Evolutionary conservation across 768 basidiomycete genomes (phyloP).

Genomic region (Solioccasus polychromus): DNA sequence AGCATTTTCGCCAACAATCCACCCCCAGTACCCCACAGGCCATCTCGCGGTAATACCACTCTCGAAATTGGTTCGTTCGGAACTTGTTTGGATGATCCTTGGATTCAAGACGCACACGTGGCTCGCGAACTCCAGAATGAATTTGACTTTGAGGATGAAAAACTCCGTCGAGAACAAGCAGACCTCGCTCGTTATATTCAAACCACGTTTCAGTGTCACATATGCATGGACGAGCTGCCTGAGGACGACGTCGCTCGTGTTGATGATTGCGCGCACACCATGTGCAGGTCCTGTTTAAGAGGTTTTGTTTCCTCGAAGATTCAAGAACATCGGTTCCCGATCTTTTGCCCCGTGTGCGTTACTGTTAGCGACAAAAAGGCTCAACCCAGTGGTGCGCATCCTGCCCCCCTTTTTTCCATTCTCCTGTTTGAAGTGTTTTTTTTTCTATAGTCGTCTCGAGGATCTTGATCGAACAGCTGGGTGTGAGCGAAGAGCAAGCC

Average conservation of each 20-base stretch:
- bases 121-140: constrained; percentile 34
- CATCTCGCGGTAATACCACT: constrained; percentile 10
- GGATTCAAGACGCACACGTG: constrained; percentile 6
- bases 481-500: constrained; percentile 43
- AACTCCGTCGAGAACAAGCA: constrained; percentile 34
- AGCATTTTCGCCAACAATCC: constrained; percentile 28
- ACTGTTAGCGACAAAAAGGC: constrained; percentile 17
- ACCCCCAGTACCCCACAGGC: constrained; percentile 20
- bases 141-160: constrained; percentile 41
- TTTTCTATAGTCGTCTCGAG: constrained; percentile 36
- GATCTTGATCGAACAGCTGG: constrained; percentile 41
- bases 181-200: constrained; percentile 31
- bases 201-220: constrained; percentile 45
- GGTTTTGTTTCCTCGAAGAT: constrained; percentile 44
- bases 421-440: background rate
- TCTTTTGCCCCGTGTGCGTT: constrained; percentile 58
- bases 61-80: constrained; percentile 5
- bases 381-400: constrained; percentile 33
- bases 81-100: constrained; percentile 3
- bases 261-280: constrained; percentile 45
- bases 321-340: constrained; percentile 54
- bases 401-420: background rate
- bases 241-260: constrained; percentile 43
- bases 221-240: constrained; percentile 53
- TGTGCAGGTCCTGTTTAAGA: constrained; percentile 54